Evolutionary conservation across 2,329 filamentous ascomycete species (phyloP), one percentile per base, ranked within the genome.

Genomic region (Alternaria burnsii): DNA sequence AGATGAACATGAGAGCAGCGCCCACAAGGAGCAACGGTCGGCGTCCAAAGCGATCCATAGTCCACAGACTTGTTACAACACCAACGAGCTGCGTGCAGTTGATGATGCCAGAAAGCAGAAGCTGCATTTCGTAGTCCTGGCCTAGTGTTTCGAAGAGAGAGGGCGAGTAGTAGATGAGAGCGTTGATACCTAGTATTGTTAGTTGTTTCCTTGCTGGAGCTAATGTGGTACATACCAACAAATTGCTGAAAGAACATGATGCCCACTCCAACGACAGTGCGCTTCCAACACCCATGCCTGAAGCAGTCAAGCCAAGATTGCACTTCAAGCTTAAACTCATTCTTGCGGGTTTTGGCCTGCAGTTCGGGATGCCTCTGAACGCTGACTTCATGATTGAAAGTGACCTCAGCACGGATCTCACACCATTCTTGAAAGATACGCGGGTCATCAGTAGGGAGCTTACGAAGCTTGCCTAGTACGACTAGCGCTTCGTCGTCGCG

Each of bases 61-160:
- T 79, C 73, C 76, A 82, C n/a, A 82, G 67, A 5, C 76, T 79
- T 9, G 74, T 77, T 6, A 67, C 60, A 8, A 82, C 79, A 44
- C 79, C 79, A 9, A 82, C 70, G 20, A 82, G 74, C 59, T 87
- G 42, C 3, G 67, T 70, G 61, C 59, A 67, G 52, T 71, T 91
- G 86, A 87, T 88, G 68, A 92, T 91, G 9, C 86, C 87, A 18
- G 88, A 90, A 16, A 89, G 85, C 28, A 91, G 79, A 5, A 92
- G 83, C 30, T 82, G 24, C 82, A 83, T 76, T 4, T 81, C 77
- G 0, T 84, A 85, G 8, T 81, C 79, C 11, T 89, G 79, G 0
- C 88, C 88, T 2, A 88, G 86, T 53, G 87, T 85, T 24, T 82
- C 76, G 65, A 90, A 90, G 0, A 90, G 79, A 0, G 84, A 75